Conservation (phyloP, 2,329 filamentous ascomycete genomes). For the Trichophyton verrucosum region DNA sequence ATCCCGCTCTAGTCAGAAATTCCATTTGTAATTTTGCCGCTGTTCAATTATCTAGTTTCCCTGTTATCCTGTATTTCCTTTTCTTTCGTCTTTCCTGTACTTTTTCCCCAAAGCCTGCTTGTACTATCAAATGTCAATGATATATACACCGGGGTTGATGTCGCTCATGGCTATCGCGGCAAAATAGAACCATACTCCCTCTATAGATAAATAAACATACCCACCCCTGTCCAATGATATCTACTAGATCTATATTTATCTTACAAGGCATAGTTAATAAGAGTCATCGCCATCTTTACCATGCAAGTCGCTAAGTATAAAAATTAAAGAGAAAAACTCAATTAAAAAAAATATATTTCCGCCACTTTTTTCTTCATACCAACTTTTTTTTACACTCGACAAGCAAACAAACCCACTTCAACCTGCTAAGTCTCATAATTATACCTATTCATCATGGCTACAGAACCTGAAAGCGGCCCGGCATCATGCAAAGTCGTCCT, state of each 20-base stretch:
- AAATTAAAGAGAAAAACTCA: not conserved
- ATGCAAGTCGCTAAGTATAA: no score
- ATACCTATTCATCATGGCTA: slow-evolving; percentile 19
- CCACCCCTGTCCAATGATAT: not conserved
- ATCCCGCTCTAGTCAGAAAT: slow-evolving; percentile 7
- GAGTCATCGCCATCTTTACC: not conserved
- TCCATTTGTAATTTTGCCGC: slow-evolving; percentile 7
- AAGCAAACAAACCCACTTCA: not conserved
- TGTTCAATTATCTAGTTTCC: not conserved
- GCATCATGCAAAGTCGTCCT: slow-evolving; percentile 80
- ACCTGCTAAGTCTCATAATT: no score
- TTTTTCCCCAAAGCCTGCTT: not conserved
- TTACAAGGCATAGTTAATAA: not conserved
- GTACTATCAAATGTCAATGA: not conserved
- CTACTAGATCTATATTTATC: not conserved
- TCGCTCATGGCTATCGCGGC: no score
- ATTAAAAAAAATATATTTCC: slow-evolving; percentile 1
- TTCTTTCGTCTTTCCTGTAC: not conserved
- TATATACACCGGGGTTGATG: not conserved
- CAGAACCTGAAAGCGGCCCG: slow-evolving; percentile 19
- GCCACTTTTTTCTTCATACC: not conserved
- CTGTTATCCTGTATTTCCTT: not conserved
- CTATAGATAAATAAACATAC: no score
- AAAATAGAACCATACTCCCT: no score
- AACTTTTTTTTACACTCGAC: not conserved